Conservation (phyloP, 495 filamentous ascomycete genomes). For the Hyaloscypha bicolor region DNA sequence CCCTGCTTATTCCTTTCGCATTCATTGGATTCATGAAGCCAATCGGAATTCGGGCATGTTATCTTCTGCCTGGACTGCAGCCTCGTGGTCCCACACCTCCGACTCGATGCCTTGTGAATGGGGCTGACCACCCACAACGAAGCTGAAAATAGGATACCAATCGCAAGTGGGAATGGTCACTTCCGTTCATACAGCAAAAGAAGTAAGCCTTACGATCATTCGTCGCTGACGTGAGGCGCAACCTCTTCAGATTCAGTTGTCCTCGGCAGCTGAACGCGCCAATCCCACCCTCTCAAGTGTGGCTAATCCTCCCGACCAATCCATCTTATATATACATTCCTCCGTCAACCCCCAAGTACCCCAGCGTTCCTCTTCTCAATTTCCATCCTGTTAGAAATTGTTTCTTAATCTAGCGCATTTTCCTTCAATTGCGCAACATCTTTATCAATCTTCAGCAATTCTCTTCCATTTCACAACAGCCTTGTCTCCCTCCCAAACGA, state of each 20-base stretch:
- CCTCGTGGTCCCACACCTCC: background rate
- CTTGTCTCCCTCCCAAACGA: background rate
- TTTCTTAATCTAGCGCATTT: background rate
- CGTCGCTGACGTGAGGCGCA: slow-evolving; percentile 10
- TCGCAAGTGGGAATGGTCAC: background rate
- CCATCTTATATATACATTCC: background rate
- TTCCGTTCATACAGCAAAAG: background rate
- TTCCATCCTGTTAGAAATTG: background rate
- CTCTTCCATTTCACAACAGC: background rate
- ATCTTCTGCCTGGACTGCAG: background rate
- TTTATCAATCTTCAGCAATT: background rate
- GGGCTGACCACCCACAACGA: background rate
- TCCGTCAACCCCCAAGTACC: background rate
- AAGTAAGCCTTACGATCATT: background rate
- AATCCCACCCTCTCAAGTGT: background rate
- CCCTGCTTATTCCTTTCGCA: background rate
- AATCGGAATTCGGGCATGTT: background rate
- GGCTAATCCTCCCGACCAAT: background rate
- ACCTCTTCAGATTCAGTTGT: background rate
- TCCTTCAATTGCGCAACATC: background rate
- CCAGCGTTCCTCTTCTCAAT: background rate
- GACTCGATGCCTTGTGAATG: background rate
- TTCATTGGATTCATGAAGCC: background rate
- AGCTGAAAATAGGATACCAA: slow-evolving; percentile 5
- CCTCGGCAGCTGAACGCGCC: background rate